Evolutionary conservation across 371 early-diverging fungal genomes (phyloP), one percentile per base, ranked within the genome.

Genomic region (Zancudomyces culisetae): DNA sequence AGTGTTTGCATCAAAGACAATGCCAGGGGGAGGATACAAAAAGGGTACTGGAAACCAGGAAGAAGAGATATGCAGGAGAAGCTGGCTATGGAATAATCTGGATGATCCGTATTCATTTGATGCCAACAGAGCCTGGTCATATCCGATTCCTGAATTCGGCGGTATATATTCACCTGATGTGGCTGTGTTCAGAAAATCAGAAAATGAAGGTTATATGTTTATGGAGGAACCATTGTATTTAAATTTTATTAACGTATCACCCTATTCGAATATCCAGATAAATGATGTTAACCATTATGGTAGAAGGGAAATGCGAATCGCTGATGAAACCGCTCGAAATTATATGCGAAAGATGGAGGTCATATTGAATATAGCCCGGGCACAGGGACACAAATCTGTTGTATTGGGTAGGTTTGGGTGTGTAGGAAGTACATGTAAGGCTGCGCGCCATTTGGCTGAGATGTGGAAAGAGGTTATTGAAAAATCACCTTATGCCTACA

Each of bases 361-460:
- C 13, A 59, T 65, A 18, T 39, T 70, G 42, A 62, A 62, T 30
- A 64, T 70, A 53, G 70, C 72, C 2, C 61, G 68, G 18, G 54
- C 56, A 43, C 65, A 71, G 56, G 62, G 69, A 23, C 68, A 68
- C 53, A 53, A 66, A 50, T 60, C 62, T 0, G 54, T 70, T 22
- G 68, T 71, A 10, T 62, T 72, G 13, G 62, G 64, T 19, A 70
- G 67, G n/a, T 62, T 68, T 54, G 72, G 72, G 23, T 72, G 72
- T 55, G 59, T 62, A 23, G 68, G 66, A 21, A 56, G 59, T 46
- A 45, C 51, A 3, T 35, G 35, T 15, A 61, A 62, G 1, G 61
- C 63, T 8, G 58, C 65, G 15, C 48, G 54, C 45, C 70, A 71
- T 43, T 58, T 70, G 46, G 70, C 72, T 1, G 58, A 64, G 55